Percentiles rank a stretch among this genome's conserved stretches.
These are phyloP conservation scores for Chlamydomonas applanata DNA, from an alignment of 139 green algal species.

Conservation along the genomic window DNA sequence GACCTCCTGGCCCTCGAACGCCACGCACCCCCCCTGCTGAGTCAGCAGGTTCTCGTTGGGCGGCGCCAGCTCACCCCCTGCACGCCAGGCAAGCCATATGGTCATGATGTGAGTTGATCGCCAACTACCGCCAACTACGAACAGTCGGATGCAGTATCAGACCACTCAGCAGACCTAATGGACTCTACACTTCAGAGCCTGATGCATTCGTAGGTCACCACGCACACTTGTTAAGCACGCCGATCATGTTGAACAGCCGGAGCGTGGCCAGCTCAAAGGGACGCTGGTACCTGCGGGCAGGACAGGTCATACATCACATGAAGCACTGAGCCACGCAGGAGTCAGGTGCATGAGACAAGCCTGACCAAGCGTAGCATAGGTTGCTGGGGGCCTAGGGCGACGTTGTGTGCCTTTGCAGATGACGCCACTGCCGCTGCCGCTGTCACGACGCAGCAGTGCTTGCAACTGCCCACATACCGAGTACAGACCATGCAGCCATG, in stretches of 20 bases:
- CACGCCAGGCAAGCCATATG: neutral
- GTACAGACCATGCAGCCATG: too few species aligned
- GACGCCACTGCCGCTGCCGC: too few species aligned
- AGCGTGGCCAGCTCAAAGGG: constrained; percentile 86
- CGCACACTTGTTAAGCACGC: constrained; percentile 71
- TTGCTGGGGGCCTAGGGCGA: too few species aligned
- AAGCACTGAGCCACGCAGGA: too few species aligned
- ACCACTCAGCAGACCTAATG: neutral
- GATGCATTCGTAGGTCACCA: neutral
- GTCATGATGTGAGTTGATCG: neutral
- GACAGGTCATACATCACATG: too few species aligned
- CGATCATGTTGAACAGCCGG: constrained; percentile 80
- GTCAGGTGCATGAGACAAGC: neutral
- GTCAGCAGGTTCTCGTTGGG: constrained; percentile 57
- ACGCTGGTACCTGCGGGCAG: constrained; percentile 40
- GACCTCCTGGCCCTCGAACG: constrained; percentile 52
- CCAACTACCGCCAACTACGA: too few species aligned
- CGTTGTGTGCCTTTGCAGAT: too few species aligned
- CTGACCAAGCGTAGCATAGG: neutral
- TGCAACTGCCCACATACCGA: neutral
- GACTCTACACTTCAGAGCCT: neutral
- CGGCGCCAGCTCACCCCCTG: constrained; percentile 69
- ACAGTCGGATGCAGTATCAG: too few species aligned
- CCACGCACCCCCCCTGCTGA: constrained; percentile 73
- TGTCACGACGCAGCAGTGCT: neutral